Percentiles rank a stretch among this genome's conserved stretches.
Conservation (phyloP, 495 filamentous ascomycete species). For the Articulospora tetracladia region DNA sequence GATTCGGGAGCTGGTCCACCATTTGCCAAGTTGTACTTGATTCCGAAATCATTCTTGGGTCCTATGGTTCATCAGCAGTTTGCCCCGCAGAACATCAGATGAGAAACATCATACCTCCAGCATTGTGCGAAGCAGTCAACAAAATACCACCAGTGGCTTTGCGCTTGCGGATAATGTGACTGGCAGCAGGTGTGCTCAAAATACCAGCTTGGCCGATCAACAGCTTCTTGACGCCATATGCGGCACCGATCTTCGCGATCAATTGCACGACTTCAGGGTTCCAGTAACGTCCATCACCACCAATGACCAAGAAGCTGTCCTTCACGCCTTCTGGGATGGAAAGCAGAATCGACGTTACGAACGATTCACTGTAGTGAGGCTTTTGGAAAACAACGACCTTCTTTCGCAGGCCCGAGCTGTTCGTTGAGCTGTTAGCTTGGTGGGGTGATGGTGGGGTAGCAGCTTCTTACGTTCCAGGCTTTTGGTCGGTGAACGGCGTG, state of each 20-base stretch:
- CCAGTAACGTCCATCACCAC: conserved; percentile 95
- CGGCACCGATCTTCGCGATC: conserved; percentile 94
- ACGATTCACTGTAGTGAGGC: conserved; percentile 91
- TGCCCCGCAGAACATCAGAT: background rate
- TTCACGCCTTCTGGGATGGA: conserved; percentile 94
- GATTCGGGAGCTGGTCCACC: conserved; percentile 92
- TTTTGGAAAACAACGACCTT: conserved; percentile 98
- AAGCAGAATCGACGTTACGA: conserved; percentile 86
- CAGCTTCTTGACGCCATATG: conserved; percentile 98
- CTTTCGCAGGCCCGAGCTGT: conserved; percentile 93
- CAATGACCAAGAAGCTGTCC: conserved; percentile 89
- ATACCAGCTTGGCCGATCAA: conserved; percentile 95
- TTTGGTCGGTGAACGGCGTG: conserved; percentile 87
- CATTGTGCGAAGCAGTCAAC: conserved; percentile 96
- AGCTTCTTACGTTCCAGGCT: conserved; percentile 91
- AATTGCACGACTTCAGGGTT: conserved; percentile 94
- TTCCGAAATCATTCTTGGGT: conserved; percentile 90
- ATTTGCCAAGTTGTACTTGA: conserved; percentile 98
- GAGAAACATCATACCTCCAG: conserved; percentile 72
- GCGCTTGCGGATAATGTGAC: conserved; percentile 88
- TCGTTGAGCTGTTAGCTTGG: conserved; percentile 28
- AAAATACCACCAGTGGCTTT: conserved; percentile 95
- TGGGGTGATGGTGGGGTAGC: conserved; percentile 25
- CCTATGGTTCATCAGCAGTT: conserved; percentile 46
- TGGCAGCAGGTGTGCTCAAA: conserved; percentile 91